Evolutionary conservation across 805 yeast genomes (phyloP).

Genomic region (Pichia heedii): DNA sequence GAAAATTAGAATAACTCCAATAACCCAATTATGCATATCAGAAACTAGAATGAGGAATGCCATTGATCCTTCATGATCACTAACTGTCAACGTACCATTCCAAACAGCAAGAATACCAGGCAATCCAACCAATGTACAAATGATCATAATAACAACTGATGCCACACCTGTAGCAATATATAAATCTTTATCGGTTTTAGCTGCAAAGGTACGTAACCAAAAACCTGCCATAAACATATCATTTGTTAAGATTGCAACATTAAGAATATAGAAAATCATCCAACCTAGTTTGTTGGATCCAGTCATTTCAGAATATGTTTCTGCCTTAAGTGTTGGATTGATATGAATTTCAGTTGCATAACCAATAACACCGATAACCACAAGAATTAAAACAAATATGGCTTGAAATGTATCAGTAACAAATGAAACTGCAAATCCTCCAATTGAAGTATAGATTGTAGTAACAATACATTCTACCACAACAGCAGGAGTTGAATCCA

Average conservation of each 20-base stretch:
- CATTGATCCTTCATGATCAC: conserved; percentile 48
- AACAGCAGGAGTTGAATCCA: conserved; percentile 70
- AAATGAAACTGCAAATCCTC: conserved; percentile 86
- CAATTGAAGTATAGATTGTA: conserved; percentile 75
- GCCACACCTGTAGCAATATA: conserved; percentile 71
- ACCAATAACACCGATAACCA: conserved; percentile 67
- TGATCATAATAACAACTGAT: conserved; percentile 49
- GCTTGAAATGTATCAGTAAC: conserved; percentile 84
- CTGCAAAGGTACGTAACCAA: conserved; percentile 92
- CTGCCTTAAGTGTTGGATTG: conserved; percentile 45
- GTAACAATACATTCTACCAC: conserved; percentile 84
- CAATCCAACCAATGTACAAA: conserved; percentile 66
- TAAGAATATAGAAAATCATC: conserved; percentile 78
- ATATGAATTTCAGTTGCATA: conserved; percentile 68
- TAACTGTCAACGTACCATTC: conserved; percentile 58
- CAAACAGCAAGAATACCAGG: conserved; percentile 88
- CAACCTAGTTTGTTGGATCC: conserved; percentile 70
- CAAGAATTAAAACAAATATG: conserved; percentile 52
- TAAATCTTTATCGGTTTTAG: conserved; percentile 67
- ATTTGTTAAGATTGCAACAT: conserved; percentile 82
- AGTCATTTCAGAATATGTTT: conserved; percentile 58
- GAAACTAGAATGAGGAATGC: conserved; percentile 67
- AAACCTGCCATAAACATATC: conserved; percentile 87
- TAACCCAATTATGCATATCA: conserved; percentile 76
- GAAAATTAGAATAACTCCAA: conserved; percentile 75